These are phyloP conservation scores for Omphalotus guepiniiformis DNA, from an alignment of 768 basidiomycete species.

Conservation along the genomic window DNA sequence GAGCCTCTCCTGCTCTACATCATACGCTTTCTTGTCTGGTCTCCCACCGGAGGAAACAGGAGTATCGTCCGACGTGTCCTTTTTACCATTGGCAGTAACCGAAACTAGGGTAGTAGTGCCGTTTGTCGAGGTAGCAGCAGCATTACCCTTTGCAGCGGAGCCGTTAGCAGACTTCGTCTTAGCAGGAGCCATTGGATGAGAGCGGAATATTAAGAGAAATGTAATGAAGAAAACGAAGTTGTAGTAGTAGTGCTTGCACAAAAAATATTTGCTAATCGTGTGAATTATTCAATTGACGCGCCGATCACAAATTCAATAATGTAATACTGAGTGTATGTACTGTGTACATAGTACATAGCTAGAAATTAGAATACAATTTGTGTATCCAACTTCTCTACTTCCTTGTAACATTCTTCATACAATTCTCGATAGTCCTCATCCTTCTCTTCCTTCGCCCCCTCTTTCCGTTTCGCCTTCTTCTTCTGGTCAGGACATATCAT, in stretches of 20 bases:
- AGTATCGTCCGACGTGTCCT: conserved; percentile 39
- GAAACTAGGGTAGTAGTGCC: conserved; percentile 47
- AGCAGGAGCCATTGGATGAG: conserved; percentile 38
- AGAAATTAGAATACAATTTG: conserved; percentile 46
- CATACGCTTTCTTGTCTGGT: conserved; percentile 84
- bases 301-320: background rate
- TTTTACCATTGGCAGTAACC: conserved; percentile 28
- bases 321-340: too few relatives aligned
- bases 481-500: conserved; percentile 87
- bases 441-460: conserved; percentile 51
- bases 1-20: conserved; percentile 79
- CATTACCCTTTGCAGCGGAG: conserved; percentile 35
- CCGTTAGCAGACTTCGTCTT: conserved; percentile 53
- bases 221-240: background rate
- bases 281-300: too few relatives aligned
- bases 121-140: conserved; percentile 36
- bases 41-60: conserved; percentile 40
- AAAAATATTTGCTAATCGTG: background rate
- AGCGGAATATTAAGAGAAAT: conserved; percentile 19
- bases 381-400: conserved; percentile 79
- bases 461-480: conserved; percentile 63
- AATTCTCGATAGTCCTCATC: conserved; percentile 85
- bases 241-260: background rate
- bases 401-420: conserved; percentile 81
- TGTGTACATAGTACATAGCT: background rate